Evolutionary conservation across 139 green algal genomes (phyloP), one percentile per base, ranked within the genome.

Genomic region (Yamagishiella unicocca): DNA sequence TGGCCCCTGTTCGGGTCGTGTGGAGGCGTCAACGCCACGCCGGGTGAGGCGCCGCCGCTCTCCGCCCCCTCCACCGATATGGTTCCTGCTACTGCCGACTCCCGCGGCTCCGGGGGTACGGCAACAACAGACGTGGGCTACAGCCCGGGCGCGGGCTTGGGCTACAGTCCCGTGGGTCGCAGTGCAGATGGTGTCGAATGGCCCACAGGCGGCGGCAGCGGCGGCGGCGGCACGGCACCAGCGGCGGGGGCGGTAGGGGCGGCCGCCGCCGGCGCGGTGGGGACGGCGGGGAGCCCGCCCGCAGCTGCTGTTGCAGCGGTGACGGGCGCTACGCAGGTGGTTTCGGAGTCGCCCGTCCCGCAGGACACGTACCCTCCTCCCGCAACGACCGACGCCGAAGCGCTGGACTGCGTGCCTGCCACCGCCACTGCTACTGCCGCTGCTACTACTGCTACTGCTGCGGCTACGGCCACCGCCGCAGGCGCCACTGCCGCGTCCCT

Each of bases 11-110:
- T n/a, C n/a, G n/a, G n/a, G n/a, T n/a, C n/a, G n/a, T n/a, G n/a
- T n/a, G n/a, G n/a, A n/a, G n/a, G n/a, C n/a, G n/a, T n/a, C n/a
- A n/a, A n/a, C n/a, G n/a, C n/a, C n/a, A n/a, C n/a, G n/a, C n/a
- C n/a, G n/a, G n/a, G n/a, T n/a, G 37, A 27, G 4, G 5, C 71
- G 27, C 37, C 21, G 25, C 71, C n/a, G 6, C 5, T 8, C 24
- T 61, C 43, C 24, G 27, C 43, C 7, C n/a, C 73, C 29, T 58
- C 61, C 37, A 74, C 64, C 33, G 43, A 85, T 27, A 85, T 75
- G 43, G 61, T 73, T 4, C 54, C 78, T 17, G 73, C 73, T 17
- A 61, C 62, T 31, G 61, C 40, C 37, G 37, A 76, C 37, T 54
- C 68, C 68, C 68, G 38, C 68, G 38, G 38, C 10, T 76, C 68